Evolutionary conservation across 139 green algal species (phyloP).

Genomic region (Haematococcus sp.): DNA sequence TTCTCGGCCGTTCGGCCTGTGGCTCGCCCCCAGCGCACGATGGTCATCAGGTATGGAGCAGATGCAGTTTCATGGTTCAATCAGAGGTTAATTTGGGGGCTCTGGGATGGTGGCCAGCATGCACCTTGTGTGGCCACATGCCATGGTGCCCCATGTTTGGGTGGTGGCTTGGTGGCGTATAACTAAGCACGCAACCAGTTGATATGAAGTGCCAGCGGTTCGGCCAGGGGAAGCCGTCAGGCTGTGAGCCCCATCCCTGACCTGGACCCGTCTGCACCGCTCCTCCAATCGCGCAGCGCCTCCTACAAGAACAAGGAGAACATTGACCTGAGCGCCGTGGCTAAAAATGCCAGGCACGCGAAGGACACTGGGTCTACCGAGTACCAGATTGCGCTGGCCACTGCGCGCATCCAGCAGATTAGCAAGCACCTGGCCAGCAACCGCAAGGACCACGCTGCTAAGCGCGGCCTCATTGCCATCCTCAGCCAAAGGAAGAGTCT

Average conservation of each 20-base stretch:
- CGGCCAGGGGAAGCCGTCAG: too few species aligned
- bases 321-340: conserved; percentile 48
- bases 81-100: background rate
- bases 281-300: conserved; percentile 28
- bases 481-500: conserved; percentile 60
- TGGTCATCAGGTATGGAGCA: background rate
- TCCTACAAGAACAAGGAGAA: conserved; percentile 66
- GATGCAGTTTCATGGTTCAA: background rate
- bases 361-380: conserved; percentile 56
- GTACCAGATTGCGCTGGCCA: conserved; percentile 64
- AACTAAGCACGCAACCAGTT: too few species aligned
- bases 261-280: background rate
- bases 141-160: background rate
- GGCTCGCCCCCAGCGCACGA: too few species aligned
- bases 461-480: conserved; percentile 60
- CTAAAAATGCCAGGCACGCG: conserved; percentile 27
- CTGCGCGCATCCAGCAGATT: conserved; percentile 52
- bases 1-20: too few species aligned
- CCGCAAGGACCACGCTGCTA: conserved; percentile 63
- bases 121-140: conserved; percentile 4
- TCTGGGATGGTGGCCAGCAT: background rate
- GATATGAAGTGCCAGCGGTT: too few species aligned
- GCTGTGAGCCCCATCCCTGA: too few species aligned
- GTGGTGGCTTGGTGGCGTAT: too few species aligned
- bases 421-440: conserved; percentile 58